phyloP scores from a whole-genome alignment of 78 protist species.

The Chrysochromulina tobinii region DNA sequence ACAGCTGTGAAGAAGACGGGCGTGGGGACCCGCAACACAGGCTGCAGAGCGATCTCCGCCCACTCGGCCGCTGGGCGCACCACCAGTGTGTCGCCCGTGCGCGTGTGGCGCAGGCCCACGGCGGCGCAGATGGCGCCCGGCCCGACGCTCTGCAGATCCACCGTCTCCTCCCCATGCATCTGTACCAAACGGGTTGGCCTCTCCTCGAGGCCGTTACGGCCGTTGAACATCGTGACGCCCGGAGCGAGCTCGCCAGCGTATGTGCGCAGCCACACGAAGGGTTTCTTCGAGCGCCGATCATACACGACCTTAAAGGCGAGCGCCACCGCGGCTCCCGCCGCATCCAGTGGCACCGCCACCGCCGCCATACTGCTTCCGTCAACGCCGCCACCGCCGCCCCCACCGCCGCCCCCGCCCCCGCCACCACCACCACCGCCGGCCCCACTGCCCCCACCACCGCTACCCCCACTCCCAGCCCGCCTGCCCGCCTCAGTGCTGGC shows the following conservation, averaged over 20 bases:
- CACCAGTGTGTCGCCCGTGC: slow-evolving; percentile 40
- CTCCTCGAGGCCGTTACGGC: background rate
- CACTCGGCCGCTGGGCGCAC: background rate
- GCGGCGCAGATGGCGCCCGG: slow-evolving; percentile 38
- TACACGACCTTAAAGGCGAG: slow-evolving; percentile 9
- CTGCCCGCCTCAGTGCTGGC: background rate
- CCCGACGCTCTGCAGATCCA: background rate
- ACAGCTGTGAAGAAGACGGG: slow-evolving; percentile 91
- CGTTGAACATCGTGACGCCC: background rate
- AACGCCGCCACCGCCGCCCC: background rate
- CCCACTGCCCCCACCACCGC: background rate
- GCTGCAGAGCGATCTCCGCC: background rate
- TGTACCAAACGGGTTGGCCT: background rate
- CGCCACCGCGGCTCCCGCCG: background rate
- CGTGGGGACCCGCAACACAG: slow-evolving; percentile 87
- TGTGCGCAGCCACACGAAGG: background rate
- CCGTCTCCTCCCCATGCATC: background rate
- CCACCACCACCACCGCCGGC: no score
- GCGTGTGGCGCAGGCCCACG: background rate
- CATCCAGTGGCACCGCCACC: background rate
- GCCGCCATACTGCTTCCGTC: background rate
- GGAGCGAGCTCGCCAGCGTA: background rate
- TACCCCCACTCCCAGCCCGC: background rate
- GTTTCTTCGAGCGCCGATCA: background rate
- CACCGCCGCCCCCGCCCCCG: background rate